Evolutionary conservation across 2,329 filamentous ascomycete genomes (phyloP), one percentile per base, ranked within the genome.

Genomic region (Beauveria caledonica): DNA sequence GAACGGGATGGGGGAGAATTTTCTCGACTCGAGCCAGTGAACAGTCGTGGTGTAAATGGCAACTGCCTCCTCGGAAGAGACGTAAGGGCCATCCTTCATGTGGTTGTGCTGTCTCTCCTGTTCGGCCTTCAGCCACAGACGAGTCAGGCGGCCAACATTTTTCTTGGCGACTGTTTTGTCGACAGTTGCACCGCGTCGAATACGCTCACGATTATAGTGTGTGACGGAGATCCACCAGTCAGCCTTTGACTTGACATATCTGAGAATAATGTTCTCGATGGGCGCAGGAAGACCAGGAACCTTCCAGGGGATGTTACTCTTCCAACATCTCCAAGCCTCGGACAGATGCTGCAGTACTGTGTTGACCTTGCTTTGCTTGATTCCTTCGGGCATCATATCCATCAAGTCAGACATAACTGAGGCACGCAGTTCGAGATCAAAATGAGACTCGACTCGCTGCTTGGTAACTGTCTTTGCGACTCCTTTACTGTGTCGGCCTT

Each of bases 381-480:
- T 97, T 66, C 94, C 94, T 72, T 99, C 95, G 0, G 94, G 94
- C 94, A 99, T 99, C 95, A 99, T 99, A 70, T 99, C 94, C 89
- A 97, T 97, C 55, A 99, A 80, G 75, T 99, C 94, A 49, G 93
- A 92, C 93, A 99, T 99, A 65, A 99, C 94, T 0, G 94, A 97
- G 17, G 95, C 95, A 69, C 94, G 90, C 55, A 99, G 86, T 75
- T 99, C 94, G 60, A 99, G 81, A 75, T 99, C 94, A 70, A 97
- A 99, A 72, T 99, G 95, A 25, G 94, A 97, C 71, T 99, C 94
- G 6, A 99, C 94, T 77, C 94, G 90, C 76, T 99, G 94, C 77
- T 99, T 99, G 4, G 94, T 99, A 40, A 99, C 94, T 0, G 94
- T 99, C 81, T 99, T 99, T 39, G 94, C 94, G 48, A 99, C 94